Percentiles rank a stretch among this genome's conserved stretches.
Evolutionary conservation across 2,329 filamentous ascomycete genomes (phyloP).

Genomic region (Diaporthe batatas): DNA sequence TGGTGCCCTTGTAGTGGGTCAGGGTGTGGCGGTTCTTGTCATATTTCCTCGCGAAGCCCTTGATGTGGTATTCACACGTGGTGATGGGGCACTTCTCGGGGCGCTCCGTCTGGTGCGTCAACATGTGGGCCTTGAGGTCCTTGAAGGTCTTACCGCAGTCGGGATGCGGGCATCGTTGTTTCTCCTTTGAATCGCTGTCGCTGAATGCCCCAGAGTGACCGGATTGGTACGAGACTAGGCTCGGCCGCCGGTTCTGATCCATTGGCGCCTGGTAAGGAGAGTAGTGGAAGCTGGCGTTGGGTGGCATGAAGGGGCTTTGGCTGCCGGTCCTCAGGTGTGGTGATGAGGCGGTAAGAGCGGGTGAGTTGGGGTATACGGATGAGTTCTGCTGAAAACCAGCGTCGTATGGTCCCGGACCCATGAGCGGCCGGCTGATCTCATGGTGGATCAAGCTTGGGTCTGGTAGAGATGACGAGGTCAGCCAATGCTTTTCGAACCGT

Average conservation of each 20-base stretch:
- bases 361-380: slow-evolving; percentile 69
- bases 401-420: slow-evolving; percentile 62
- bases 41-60: slow-evolving; percentile 95
- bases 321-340: slow-evolving; percentile 68
- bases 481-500: slow-evolving; percentile 45
- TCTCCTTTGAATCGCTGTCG: slow-evolving; percentile 75
- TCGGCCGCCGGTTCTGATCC: slow-evolving; percentile 69
- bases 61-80: slow-evolving; percentile 91
- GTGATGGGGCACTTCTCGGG: slow-evolving; percentile 95
- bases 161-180: slow-evolving; percentile 81
- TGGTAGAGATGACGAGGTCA: slow-evolving; percentile 54
- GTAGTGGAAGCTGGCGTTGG: slow-evolving; percentile 58
- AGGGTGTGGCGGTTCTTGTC: slow-evolving; percentile 96
- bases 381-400: slow-evolving; percentile 61
- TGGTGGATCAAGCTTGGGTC: slow-evolving; percentile 70
- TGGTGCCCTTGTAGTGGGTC: slow-evolving; percentile 96
- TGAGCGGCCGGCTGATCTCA: slow-evolving; percentile 63
- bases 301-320: slow-evolving; percentile 74
- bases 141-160: slow-evolving; percentile 91
- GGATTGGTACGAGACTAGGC: slow-evolving; percentile 79
- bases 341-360: slow-evolving; percentile 69
- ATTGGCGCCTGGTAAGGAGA: slow-evolving; percentile 65
- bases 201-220: slow-evolving; percentile 70
- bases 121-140: slow-evolving; percentile 92
- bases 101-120: slow-evolving; percentile 91